phyloP scores from a whole-genome alignment of 345 rosid genomes.

The Acer campestre region DNA sequence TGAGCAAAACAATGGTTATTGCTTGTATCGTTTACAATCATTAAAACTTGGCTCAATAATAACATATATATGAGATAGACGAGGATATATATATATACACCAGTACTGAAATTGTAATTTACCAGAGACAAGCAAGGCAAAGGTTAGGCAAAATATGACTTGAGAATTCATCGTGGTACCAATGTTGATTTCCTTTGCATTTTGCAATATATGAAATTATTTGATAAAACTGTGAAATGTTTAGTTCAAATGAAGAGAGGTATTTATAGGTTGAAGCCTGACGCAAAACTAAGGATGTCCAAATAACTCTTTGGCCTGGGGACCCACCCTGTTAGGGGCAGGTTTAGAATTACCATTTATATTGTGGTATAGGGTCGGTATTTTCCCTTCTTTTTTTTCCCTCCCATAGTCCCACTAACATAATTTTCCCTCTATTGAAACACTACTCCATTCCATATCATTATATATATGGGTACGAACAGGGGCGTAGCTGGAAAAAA shows the following conservation, averaged over 20 bases:
- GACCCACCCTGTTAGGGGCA: no score
- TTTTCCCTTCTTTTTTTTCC: no score
- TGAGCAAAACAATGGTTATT: no score
- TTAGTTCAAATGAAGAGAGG: background rate
- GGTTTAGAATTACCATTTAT: no score
- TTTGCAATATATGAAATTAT: no score
- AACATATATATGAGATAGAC: background rate
- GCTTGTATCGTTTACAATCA: background rate
- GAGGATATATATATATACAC: background rate
- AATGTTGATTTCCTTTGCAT: background rate
- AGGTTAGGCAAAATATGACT: slow-evolving; percentile 1
- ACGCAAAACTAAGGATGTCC: background rate
- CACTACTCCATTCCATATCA: no score
- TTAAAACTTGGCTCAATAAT: background rate
- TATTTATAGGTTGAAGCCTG: background rate
- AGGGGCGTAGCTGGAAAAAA: no score
- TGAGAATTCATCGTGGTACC: background rate
- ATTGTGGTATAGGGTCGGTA: no score
- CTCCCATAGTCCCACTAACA: no score
- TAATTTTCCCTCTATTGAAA: no score
- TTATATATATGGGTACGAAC: no score
- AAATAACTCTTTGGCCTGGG: no score
- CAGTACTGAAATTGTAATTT: background rate
- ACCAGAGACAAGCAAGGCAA: background rate
- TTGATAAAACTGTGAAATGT: background rate